Percentiles rank a stretch among this genome's conserved stretches.
Conservation (phyloP, 208 protist species). For the Leishmania gerbilli region DNA sequence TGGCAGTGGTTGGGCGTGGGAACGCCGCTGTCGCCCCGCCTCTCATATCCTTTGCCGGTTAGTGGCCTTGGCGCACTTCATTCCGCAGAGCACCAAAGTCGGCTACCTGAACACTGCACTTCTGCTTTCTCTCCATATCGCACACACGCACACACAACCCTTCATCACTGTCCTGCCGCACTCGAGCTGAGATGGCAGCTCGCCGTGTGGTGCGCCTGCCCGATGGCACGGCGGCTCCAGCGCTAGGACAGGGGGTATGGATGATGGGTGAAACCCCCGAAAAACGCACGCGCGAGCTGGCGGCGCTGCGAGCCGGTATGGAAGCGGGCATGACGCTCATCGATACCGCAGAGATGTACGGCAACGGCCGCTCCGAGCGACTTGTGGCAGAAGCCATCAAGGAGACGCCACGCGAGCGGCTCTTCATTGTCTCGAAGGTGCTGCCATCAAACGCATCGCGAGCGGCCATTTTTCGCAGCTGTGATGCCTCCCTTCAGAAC, state of each 20-base stretch:
- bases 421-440: constrained; percentile 94
- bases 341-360: constrained; percentile 64
- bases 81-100: background rate
- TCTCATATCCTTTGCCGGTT: background rate
- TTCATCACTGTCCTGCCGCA: background rate
- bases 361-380: constrained; percentile 44
- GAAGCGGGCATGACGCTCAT: constrained; percentile 46
- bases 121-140: background rate
- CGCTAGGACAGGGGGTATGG: constrained; percentile 50
- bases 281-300: constrained; percentile 27
- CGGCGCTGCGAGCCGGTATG: constrained; percentile 37
- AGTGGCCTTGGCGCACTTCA: background rate
- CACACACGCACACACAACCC: background rate
- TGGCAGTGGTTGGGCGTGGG: background rate
- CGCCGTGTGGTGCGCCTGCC: constrained; percentile 27
- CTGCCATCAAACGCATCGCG: constrained; percentile 86
- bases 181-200: background rate
- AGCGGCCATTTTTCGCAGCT: constrained; percentile 69
- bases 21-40: background rate
- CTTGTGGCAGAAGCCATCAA: constrained; percentile 46
- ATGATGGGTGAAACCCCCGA: constrained; percentile 38
- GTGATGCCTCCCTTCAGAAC: constrained; percentile 56
- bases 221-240: constrained; percentile 32
- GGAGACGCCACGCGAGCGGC: constrained; percentile 55
- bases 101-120: background rate